Conservation (phyloP, 2,329 filamentous ascomycete species). For the Emydomyces testavorans region DNA sequence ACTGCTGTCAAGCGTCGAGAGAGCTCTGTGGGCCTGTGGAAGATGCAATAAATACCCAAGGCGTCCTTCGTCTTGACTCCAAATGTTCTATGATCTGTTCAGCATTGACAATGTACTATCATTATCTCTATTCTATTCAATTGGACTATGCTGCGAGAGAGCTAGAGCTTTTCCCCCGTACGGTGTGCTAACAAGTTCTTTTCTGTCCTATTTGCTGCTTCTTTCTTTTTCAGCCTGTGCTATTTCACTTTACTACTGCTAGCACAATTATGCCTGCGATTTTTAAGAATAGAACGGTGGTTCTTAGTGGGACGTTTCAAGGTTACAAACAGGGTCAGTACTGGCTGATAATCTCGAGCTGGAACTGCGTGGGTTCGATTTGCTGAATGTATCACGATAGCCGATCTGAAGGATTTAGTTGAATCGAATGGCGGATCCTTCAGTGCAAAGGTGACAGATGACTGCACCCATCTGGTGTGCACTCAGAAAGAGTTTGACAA, state of each 20-base stretch:
- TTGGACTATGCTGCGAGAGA: background rate
- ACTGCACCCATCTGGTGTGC: conserved; percentile 32
- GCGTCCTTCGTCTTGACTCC: background rate
- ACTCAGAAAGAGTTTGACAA: conserved; percentile 30
- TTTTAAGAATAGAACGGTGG: conserved; percentile 35
- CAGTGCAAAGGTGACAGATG: conserved; percentile 21
- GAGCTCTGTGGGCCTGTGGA: background rate
- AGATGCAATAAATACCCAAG: background rate
- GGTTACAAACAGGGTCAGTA: conserved; percentile 40
- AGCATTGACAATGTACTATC: background rate
- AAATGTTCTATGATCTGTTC: background rate
- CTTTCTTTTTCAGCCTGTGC: background rate
- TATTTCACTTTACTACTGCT: background rate
- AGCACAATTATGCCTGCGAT: conserved; percentile 22
- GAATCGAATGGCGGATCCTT: conserved; percentile 28
- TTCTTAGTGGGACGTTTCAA: conserved; percentile 51
- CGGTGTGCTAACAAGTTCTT: no score
- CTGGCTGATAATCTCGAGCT: conserved; percentile 4
- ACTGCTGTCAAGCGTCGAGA: background rate
- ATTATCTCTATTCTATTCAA: background rate
- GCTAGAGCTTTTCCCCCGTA: no score
- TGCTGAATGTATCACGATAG: conserved; percentile 16
- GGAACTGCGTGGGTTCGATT: background rate
- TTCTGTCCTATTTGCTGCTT: no score
- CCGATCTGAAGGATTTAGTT: conserved; percentile 25